A percentile compares a stretch with the other conserved stretches of the same genome.
Conservation (phyloP, 2,329 filamentous ascomycete genomes). For the Raffaelea ambrosiae region DNA sequence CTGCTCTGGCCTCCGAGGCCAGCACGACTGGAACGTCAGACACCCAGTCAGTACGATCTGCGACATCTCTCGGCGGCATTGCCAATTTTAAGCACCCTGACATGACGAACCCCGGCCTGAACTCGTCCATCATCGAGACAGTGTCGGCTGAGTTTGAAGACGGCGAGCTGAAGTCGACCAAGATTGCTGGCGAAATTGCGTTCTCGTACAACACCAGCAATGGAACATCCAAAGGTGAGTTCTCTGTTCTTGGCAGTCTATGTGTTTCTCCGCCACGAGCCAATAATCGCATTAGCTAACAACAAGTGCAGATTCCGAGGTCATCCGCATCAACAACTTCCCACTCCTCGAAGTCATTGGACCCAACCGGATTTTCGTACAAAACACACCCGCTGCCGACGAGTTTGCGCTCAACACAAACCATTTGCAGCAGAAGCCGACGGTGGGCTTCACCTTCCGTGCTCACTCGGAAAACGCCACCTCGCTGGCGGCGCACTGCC, state of each 20-base stretch:
- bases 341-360: conserved; percentile 82
- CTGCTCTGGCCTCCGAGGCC: conserved; percentile 54
- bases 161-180: conserved; percentile 60
- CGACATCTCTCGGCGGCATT: conserved; percentile 65
- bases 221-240: conserved; percentile 40
- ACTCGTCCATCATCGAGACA: conserved; percentile 83
- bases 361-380: conserved; percentile 85
- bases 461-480: conserved; percentile 58
- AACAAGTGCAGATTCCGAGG: conserved; percentile 41
- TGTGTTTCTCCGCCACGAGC: no score
- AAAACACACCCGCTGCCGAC: conserved; percentile 57
- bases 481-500: conserved; percentile 49
- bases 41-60: conserved; percentile 84
- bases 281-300: no score
- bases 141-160: conserved; percentile 79
- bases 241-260: not conserved
- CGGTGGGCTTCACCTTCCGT: conserved; percentile 88
- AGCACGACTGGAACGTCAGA: conserved; percentile 59
- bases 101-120: conserved; percentile 68
- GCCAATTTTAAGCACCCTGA: conserved; percentile 73
- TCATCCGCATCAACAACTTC: conserved; percentile 82
- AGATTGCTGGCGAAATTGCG: conserved; percentile 81
- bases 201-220: conserved; percentile 63
- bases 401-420: conserved; percentile 71
- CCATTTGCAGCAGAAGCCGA: conserved; percentile 60